phyloP scores from a whole-genome alignment of 2,329 filamentous ascomycete species.

The Magnaporthiopsis incrustans region DNA sequence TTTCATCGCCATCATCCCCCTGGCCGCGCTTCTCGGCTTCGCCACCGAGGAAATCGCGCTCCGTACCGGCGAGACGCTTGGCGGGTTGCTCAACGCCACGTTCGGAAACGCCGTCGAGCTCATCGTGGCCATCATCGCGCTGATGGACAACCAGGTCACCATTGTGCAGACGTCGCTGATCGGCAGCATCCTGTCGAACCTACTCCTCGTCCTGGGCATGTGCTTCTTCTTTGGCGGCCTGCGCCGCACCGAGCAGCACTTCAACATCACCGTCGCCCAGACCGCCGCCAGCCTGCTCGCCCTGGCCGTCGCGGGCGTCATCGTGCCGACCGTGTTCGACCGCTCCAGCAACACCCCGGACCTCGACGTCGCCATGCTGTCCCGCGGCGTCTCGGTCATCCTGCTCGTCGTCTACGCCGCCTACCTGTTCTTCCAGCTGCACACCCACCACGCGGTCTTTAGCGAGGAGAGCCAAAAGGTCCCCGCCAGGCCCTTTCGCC shows the following conservation, averaged over 20 bases:
- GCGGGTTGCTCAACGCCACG: constrained; percentile 78
- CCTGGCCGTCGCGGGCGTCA: constrained; percentile 70
- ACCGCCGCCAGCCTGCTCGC: constrained; percentile 72
- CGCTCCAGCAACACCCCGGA: constrained; percentile 32
- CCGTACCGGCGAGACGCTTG: constrained; percentile 72
- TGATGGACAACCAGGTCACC: constrained; percentile 62
- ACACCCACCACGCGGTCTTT: constrained; percentile 75
- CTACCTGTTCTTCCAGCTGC: constrained; percentile 87
- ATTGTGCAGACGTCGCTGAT: constrained; percentile 91
- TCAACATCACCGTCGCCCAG: constrained; percentile 88
- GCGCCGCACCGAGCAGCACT: constrained; percentile 72
- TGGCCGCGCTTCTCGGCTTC: constrained; percentile 73
- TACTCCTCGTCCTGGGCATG: constrained; percentile 84
- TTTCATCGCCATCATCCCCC: constrained; percentile 83
- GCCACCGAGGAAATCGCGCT: constrained; percentile 83
- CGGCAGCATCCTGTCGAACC: constrained; percentile 83
- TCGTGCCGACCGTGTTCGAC: constrained; percentile 85
- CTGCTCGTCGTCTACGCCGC: constrained; percentile 74
- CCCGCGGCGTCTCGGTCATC: constrained; percentile 69
- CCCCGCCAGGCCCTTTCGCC: constrained; percentile 44
- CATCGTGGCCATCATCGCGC: constrained; percentile 78
- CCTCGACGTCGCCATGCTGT: constrained; percentile 51
- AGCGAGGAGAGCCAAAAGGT: constrained; percentile 73
- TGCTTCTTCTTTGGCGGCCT: constrained; percentile 85
- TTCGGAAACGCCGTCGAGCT: constrained; percentile 74